phyloP scores from a whole-genome alignment of 345 rosid species.

The Xanthoceras sorbifolium region DNA sequence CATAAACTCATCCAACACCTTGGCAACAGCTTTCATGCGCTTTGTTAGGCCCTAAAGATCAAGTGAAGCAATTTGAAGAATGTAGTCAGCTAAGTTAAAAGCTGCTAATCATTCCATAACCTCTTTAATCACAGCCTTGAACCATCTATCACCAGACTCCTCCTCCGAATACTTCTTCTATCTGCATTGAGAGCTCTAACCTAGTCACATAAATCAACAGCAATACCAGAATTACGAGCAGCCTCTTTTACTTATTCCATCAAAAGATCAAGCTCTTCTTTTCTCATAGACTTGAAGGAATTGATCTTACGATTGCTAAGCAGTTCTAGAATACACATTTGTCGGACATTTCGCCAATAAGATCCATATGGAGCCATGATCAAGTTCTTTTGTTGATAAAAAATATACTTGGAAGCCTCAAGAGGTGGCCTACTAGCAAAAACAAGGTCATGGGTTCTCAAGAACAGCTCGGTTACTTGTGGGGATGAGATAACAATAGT shows the following conservation, averaged over 20 bases:
- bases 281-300: too few species aligned
- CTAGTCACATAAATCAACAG: slow-evolving; percentile 28
- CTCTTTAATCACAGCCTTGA: slow-evolving; percentile 33
- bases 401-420: slow-evolving; percentile 21
- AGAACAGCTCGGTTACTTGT: slow-evolving; percentile 29
- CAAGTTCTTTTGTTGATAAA: slow-evolving; percentile 20
- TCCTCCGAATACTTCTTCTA: slow-evolving; percentile 33
- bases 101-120: slow-evolving; percentile 11
- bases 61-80: slow-evolving; percentile 33
- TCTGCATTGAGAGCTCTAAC: slow-evolving; percentile 21
- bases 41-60: too few species aligned
- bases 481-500: slow-evolving; percentile 35
- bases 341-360: slow-evolving; percentile 35
- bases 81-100: slow-evolving; percentile 28
- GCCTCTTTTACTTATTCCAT: slow-evolving; percentile 10
- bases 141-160: slow-evolving; percentile 18
- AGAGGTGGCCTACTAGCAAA: slow-evolving; percentile 31
- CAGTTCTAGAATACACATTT: slow-evolving; percentile 27
- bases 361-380: slow-evolving; percentile 24
- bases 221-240: too few species aligned
- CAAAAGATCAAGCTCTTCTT: too few species aligned
- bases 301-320: too few species aligned
- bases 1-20: too few species aligned
- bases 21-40: too few species aligned
- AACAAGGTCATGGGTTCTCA: slow-evolving; percentile 35